Evolutionary conservation across 306 rosid species (phyloP).

Genomic region (Carpinus viminea): DNA sequence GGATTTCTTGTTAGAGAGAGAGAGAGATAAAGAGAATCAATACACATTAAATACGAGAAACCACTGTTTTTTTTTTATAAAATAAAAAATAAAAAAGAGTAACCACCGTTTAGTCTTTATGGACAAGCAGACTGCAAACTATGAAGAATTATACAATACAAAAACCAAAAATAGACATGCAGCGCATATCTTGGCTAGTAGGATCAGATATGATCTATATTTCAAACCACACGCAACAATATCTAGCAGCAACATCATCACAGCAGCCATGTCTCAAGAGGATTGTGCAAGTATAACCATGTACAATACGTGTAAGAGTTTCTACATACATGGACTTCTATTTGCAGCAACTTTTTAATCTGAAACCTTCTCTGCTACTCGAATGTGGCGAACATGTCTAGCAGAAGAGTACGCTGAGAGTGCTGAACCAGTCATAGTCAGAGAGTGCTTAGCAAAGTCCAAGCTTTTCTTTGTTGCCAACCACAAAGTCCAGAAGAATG

Average conservation of each 20-base stretch:
- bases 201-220: background rate
- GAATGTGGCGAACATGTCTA: constrained; percentile 39
- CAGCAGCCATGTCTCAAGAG: background rate
- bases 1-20: background rate
- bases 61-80: background rate
- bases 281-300: background rate
- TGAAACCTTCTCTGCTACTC: background rate
- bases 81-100: background rate
- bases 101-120: background rate
- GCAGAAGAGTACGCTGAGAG: constrained; percentile 59
- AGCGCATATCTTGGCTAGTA: background rate
- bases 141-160: background rate
- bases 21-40: too few species aligned
- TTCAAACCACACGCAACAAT: background rate
- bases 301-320: background rate
- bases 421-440: constrained; percentile 51
- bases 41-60: background rate
- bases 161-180: background rate
- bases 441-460: constrained; percentile 54
- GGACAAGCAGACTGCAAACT: background rate
- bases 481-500: constrained; percentile 62
- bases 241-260: background rate
- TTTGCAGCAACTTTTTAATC: constrained; percentile 19
- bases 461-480: constrained; percentile 57
- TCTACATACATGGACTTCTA: background rate